Percentiles rank a stretch among this genome's conserved stretches.
phyloP scores from a whole-genome alignment of 345 rosid species.

The Citrus reticulata region DNA sequence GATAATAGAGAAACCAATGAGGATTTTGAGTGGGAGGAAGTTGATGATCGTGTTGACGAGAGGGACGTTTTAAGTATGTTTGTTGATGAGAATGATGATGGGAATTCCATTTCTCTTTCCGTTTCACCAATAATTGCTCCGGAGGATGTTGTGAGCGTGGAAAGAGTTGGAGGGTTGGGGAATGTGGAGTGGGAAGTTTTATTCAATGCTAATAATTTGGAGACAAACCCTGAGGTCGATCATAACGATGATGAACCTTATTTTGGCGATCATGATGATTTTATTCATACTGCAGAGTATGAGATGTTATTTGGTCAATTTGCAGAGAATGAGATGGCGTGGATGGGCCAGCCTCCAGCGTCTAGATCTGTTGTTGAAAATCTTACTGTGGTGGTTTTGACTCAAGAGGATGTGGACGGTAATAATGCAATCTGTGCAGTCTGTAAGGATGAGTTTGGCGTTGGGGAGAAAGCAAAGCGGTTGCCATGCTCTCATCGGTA shows the following conservation, averaged over 20 bases:
- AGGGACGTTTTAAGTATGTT: conserved; percentile 56
- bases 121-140: conserved; percentile 48
- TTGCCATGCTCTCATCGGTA: conserved; percentile 80
- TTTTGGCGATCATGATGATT: conserved; percentile 54
- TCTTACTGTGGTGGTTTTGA: conserved; percentile 51
- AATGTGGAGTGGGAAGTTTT: conserved; percentile 80
- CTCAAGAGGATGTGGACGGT: conserved; percentile 43
- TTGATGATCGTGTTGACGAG: conserved; percentile 63
- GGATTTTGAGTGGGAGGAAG: conserved; percentile 95
- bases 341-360: conserved; percentile 67
- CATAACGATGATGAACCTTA: conserved; percentile 39
- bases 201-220: conserved; percentile 62
- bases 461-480: conserved; percentile 59
- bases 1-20: conserved; percentile 56
- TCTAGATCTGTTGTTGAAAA: conserved; percentile 52
- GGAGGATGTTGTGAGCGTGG: conserved; percentile 50
- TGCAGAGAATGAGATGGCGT: conserved; percentile 58
- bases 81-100: conserved; percentile 59
- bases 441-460: conserved; percentile 70
- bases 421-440: conserved; percentile 62
- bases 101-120: conserved; percentile 52
- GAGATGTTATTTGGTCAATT: conserved; percentile 79
- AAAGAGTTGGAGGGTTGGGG: conserved; percentile 45
- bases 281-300: conserved; percentile 58
- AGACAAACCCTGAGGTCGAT: conserved; percentile 40